Evolutionary conservation across 164 flowering plant species (phyloP).

Genomic region (Berberis vulgaris): DNA sequence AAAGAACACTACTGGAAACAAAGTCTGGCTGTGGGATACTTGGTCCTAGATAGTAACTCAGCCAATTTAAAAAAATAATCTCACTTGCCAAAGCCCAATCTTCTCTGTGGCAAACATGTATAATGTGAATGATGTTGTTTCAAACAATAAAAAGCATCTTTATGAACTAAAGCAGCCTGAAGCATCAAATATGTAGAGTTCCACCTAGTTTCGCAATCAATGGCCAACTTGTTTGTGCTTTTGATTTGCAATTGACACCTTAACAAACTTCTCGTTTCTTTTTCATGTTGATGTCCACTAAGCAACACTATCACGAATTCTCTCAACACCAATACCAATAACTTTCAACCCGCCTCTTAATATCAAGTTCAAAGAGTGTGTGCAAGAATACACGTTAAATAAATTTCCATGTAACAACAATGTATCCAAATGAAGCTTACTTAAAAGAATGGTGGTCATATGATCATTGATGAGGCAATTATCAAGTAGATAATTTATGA

Average conservation of each 20-base stretch:
- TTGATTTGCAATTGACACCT: conserved; percentile 1
- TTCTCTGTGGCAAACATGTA: background rate
- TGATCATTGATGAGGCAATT: conserved; percentile 7
- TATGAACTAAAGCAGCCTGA: background rate
- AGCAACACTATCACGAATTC: conserved; percentile 3
- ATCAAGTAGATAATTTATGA: conserved; percentile 1
- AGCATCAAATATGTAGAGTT: conserved; percentile 5
- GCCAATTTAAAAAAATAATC: background rate
- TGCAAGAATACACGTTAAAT: conserved; percentile 3
- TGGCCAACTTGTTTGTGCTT: background rate
- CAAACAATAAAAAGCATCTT: conserved; percentile 1
- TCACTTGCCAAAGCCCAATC: background rate
- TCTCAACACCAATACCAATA: background rate
- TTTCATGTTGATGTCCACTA: conserved; percentile 6
- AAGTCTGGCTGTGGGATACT: conserved; percentile 1
- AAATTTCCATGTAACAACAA: background rate
- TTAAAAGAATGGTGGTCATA: background rate
- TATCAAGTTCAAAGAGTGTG: conserved; percentile 1
- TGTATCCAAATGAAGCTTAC: background rate
- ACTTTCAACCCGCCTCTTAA: background rate
- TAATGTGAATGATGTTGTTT: background rate
- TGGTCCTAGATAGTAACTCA: background rate
- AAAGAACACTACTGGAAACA: background rate
- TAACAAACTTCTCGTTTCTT: background rate
- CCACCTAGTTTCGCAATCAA: conserved; percentile 5